phyloP scores from a whole-genome alignment of 1,284 basidiomycete species.

The Bondarzewia mesenterica region DNA sequence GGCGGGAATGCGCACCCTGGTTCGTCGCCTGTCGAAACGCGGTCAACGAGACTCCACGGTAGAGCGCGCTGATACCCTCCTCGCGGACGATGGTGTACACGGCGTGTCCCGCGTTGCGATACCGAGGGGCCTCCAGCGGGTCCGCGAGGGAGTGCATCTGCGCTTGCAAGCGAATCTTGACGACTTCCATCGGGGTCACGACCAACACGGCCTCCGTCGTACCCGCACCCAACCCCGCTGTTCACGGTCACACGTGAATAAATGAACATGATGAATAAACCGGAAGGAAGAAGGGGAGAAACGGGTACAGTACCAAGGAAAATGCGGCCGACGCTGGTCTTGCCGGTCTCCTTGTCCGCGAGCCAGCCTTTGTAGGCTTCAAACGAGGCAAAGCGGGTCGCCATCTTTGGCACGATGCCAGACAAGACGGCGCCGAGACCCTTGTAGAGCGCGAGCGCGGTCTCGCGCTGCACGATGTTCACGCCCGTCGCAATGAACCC shows the following conservation, averaged over 20 bases:
- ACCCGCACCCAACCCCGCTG: conserved; percentile 90
- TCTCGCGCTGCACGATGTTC: conserved; percentile 88
- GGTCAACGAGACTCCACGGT: conserved; percentile 90
- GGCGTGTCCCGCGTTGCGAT: conserved; percentile 95
- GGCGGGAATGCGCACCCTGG: conserved; percentile 68
- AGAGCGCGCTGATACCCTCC: conserved; percentile 83
- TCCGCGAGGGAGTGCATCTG: conserved; percentile 98
- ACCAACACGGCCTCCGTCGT: conserved; percentile 92
- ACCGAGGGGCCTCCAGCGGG: conserved; percentile 88
- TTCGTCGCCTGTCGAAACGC: conserved; percentile 97
- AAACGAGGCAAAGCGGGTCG: conserved; percentile 97
- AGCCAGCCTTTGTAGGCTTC: conserved; percentile 89
- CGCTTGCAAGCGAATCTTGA: conserved; percentile 97
- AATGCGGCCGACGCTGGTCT: conserved; percentile 67
- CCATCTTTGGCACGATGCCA: conserved; percentile 99
- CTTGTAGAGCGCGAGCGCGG: conserved; percentile 95
- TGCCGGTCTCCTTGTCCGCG: conserved; percentile 69
- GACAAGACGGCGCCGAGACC: conserved; percentile 96
- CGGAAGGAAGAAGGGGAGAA: background rate
- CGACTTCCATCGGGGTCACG: conserved; percentile 98
- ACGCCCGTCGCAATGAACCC: conserved; percentile 91
- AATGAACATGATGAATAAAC: conserved; percentile 10
- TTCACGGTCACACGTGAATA: background rate
- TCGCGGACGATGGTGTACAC: conserved; percentile 94
- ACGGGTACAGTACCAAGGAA: conserved; percentile 53